A percentile compares a stretch with the other conserved stretches of the same genome.
Conservation (phyloP, 108 stramenopile species). For the Skeletonema menzelii region DNA sequence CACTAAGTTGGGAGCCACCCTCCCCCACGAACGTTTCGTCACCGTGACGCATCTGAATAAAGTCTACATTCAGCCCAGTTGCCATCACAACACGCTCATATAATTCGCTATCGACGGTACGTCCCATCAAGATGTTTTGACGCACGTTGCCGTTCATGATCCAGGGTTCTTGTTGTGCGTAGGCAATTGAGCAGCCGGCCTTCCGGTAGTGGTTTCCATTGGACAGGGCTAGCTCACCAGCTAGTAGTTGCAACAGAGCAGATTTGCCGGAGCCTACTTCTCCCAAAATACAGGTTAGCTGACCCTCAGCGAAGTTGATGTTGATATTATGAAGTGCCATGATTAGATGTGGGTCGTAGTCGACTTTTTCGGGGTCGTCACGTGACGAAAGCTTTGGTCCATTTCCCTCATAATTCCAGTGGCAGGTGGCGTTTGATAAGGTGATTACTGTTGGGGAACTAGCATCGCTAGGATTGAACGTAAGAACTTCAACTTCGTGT, state of each 20-base stretch:
- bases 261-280: slow-evolving; percentile 66
- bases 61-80: slow-evolving; percentile 59
- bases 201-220: slow-evolving; percentile 31
- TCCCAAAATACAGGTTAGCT: slow-evolving; percentile 60
- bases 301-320: slow-evolving; percentile 26
- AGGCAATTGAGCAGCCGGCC: slow-evolving; percentile 50
- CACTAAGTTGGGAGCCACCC: slow-evolving; percentile 55
- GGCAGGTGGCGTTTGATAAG: slow-evolving; percentile 10
- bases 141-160: slow-evolving; percentile 75
- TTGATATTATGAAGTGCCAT: slow-evolving; percentile 8
- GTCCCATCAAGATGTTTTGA: slow-evolving; percentile 79
- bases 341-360: neutral
- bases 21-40: slow-evolving; percentile 83
- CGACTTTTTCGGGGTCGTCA: too few species aligned
- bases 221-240: slow-evolving; percentile 51
- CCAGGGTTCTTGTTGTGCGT: slow-evolving; percentile 84
- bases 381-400: too few species aligned
- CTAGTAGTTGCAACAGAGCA: slow-evolving; percentile 58
- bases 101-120: slow-evolving; percentile 35
- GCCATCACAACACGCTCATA: slow-evolving; percentile 65
- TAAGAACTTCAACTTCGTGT: neutral
- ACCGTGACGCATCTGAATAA: slow-evolving; percentile 54
- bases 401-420: slow-evolving; percentile 4
- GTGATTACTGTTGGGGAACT: neutral
- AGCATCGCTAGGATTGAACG: neutral